Base-by-base conservation (phyloP, 345 rosid species). In the Pistacia atlantica region DNA sequence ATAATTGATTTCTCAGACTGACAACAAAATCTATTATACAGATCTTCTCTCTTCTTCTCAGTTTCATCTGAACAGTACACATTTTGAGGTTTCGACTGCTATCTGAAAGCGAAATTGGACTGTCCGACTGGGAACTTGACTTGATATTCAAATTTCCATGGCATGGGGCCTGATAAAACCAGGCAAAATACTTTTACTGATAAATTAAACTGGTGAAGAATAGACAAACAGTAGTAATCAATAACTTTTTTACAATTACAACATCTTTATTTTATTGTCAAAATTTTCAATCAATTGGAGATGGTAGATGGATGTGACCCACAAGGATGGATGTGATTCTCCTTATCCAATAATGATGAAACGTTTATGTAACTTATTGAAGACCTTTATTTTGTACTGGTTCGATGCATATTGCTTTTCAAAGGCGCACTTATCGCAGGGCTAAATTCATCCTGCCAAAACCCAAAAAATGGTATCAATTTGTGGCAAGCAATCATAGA, bases 301-400 rank as follows among this genome's bases (percentile, higher is more conserved):
- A 25, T 25, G 25, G 25, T 0, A 22, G 25, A 22, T 22, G 25
- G 25, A 57, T 55, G 31, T 35, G 70, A 74, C 76, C 79, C 75
- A 76, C 77, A 18, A 48, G 22, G 58, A 37, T 33, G 67, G 71
- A 75, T 76, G 75, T 59, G 83, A 76, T 79, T 60, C 72, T 76
- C 69, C 84, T 78, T 82, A 83, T 84, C 86, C 82, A 67, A 63
- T 51, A 74, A 69, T 74, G 58, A 71, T 79, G 58, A 69, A 78
- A 74, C 71, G 82, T 80, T 52, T 14, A 51, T 75, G 80, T 82
- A 80, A 63, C 83, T 74, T 62, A 77, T 59, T 61, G 69, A 79
- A 83, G 75, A 72, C 82, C 75, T 51, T 64, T 74, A 54, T 48
- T 69, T 73, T 74, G 78, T 68, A 67, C 76, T 17, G 49, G 20